Conservation (phyloP, 2,329 filamentous ascomycete genomes). For the Gnomoniopsis smithogilvyi region DNA sequence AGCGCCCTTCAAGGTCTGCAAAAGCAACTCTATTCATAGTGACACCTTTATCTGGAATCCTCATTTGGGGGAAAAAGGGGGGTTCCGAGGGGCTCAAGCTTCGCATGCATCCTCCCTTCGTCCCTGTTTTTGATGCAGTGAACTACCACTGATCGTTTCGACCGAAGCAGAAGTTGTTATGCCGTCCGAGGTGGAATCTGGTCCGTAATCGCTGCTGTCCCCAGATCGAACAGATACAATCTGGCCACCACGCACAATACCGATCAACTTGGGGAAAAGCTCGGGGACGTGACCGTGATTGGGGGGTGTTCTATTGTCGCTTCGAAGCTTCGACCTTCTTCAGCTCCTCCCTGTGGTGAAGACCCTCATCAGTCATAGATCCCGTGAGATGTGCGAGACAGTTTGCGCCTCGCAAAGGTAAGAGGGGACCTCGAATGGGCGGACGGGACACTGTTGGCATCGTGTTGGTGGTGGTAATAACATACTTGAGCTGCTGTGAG, state of each 20-base stretch:
- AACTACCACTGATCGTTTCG: neutral
- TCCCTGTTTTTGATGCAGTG: neutral
- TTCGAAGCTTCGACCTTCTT: conserved; percentile 87
- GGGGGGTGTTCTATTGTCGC: conserved; percentile 45
- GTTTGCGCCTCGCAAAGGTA: no score
- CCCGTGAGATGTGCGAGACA: no score
- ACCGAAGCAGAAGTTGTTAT: neutral
- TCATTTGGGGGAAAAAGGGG: no score
- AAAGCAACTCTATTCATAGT: no score
- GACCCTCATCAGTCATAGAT: neutral
- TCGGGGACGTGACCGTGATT: neutral
- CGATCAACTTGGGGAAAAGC: neutral
- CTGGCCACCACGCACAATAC: neutral
- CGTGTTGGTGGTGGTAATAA: neutral
- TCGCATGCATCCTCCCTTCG: neutral
- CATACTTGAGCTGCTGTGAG: conserved; percentile 87
- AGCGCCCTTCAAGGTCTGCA: no score
- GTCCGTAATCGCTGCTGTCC: neutral
- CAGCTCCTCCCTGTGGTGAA: conserved; percentile 69
- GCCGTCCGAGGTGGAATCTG: neutral
- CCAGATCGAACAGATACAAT: neutral
- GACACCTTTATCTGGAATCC: no score
- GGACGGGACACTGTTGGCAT: no score
- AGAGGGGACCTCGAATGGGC: no score
- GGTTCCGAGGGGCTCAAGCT: neutral